A percentile compares a stretch with the other conserved stretches of the same genome.
Conservation (phyloP, 257 asterid genomes). For the Penstemon eatonii region DNA sequence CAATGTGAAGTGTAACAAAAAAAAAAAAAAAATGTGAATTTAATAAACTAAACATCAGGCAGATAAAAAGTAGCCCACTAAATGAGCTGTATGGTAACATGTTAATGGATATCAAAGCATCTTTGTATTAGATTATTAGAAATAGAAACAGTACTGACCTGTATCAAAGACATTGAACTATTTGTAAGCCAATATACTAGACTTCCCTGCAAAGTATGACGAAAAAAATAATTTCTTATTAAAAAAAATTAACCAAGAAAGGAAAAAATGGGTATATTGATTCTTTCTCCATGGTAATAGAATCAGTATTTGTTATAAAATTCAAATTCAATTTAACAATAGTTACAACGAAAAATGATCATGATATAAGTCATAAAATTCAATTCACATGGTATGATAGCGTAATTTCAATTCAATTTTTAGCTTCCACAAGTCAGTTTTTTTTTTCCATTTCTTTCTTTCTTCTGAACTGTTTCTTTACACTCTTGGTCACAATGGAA, state of each 20-base stretch:
- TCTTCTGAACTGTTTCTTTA: neutral
- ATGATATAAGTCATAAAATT: constrained; percentile 8
- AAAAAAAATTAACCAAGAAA: constrained; percentile 9
- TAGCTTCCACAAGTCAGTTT: neutral
- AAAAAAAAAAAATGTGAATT: too few relatives aligned
- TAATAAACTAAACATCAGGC: neutral
- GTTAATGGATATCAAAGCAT: constrained; percentile 19
- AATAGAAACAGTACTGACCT: constrained; percentile 47
- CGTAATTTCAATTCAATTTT: neutral
- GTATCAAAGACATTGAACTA: constrained; percentile 60
- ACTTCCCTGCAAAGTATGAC: constrained; percentile 71
- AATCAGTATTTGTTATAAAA: constrained; percentile 13
- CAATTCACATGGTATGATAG: neutral
- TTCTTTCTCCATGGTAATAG: constrained; percentile 5
- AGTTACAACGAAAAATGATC: neutral
- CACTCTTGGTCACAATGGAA: neutral
- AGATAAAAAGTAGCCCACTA: neutral
- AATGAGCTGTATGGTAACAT: neutral
- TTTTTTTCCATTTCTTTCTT: neutral
- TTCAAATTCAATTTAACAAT: constrained; percentile 1
- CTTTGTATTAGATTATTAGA: constrained; percentile 5
- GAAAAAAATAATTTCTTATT: constrained; percentile 15
- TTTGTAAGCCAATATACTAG: constrained; percentile 83
- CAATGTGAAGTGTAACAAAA: neutral
- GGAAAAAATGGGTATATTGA: constrained; percentile 14